Evolutionary conservation across 176 grass and related monocot genomes (phyloP).

Genomic region (Phoenix roebelenii): DNA sequence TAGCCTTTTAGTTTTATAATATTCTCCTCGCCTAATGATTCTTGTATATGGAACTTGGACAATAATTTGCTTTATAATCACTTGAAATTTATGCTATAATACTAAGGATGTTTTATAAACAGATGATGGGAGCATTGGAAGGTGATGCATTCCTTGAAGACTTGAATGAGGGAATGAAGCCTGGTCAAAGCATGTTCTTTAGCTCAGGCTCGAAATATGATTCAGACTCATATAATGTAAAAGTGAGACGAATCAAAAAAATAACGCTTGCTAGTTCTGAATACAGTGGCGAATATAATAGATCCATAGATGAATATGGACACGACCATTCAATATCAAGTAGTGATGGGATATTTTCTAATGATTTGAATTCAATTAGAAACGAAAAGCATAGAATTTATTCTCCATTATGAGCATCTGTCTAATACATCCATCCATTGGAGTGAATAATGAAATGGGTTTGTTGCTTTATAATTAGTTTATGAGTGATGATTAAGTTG

Average conservation of each 20-base stretch:
- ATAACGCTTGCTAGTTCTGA: slow-evolving; percentile 23
- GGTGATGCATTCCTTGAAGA: slow-evolving; percentile 55
- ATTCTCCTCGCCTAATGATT: too few relatives aligned
- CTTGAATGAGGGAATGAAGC: slow-evolving; percentile 44
- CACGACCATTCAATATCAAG: not conserved
- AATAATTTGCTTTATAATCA: too few relatives aligned
- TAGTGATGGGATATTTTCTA: slow-evolving; percentile 12
- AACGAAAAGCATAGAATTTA: slow-evolving; percentile 4
- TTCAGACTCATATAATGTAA: slow-evolving; percentile 16
- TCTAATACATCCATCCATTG: too few relatives aligned
- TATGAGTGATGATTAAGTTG: too few relatives aligned
- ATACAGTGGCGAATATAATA: slow-evolving; percentile 24
- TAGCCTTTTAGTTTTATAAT: too few relatives aligned
- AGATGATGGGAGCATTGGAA: slow-evolving; percentile 60
- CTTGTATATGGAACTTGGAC: too few relatives aligned
- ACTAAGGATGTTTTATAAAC: not conserved
- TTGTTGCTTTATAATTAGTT: too few relatives aligned
- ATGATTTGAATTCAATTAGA: slow-evolving; percentile 16
- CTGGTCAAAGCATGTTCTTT: slow-evolving; percentile 50
- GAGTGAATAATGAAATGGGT: too few relatives aligned
- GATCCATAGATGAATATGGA: not conserved
- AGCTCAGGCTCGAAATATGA: slow-evolving; percentile 23
- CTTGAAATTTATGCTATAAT: too few relatives aligned
- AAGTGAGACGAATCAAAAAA: slow-evolving; percentile 25
- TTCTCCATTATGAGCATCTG: too few relatives aligned